Percentiles rank a stretch among this genome's conserved stretches.
Conservation (phyloP, 768 basidiomycete species). For the Hygrophorus russula region DNA sequence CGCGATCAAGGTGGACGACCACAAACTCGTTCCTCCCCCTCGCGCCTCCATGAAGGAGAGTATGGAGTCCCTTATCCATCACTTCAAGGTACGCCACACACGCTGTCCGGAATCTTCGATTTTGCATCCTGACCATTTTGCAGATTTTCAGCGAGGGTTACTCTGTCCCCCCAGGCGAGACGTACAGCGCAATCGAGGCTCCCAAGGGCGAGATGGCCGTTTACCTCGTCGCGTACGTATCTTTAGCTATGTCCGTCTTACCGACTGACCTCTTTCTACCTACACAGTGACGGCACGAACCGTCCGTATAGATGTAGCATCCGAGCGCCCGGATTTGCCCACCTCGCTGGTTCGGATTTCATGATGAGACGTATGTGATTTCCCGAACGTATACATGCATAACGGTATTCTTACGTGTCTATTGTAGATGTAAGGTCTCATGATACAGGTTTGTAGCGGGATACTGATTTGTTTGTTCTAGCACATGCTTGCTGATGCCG, state of each 20-base stretch:
- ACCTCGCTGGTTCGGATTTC: slow-evolving; percentile 92
- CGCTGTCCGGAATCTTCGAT: not conserved
- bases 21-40: slow-evolving; percentile 94
- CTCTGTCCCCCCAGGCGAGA: slow-evolving; percentile 92
- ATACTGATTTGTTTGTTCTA: slow-evolving; percentile 18
- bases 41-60: slow-evolving; percentile 98
- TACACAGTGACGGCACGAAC: slow-evolving; percentile 77
- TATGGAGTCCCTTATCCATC: slow-evolving; percentile 97
- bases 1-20: slow-evolving; percentile 89
- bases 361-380: slow-evolving; percentile 80
- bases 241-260: not conserved
- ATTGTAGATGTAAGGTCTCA: slow-evolving; percentile 29
- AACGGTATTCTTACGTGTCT: slow-evolving; percentile 3
- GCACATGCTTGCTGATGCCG: slow-evolving; percentile 91
- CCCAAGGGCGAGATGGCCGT: slow-evolving; percentile 99
- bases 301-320: slow-evolving; percentile 96
- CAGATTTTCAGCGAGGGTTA: slow-evolving; percentile 95
- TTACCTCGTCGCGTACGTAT: slow-evolving; percentile 84
- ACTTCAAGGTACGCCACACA: slow-evolving; percentile 67
- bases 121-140: not conserved
- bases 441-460: slow-evolving; percentile 8
- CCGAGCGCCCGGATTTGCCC: slow-evolving; percentile 92
- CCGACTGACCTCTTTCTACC: not conserved
- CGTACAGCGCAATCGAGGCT: slow-evolving; percentile 95
- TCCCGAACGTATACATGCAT: slow-evolving; percentile 1